Conservation (phyloP, 2,329 filamentous ascomycete genomes). For the Metarhizium rileyi region DNA sequence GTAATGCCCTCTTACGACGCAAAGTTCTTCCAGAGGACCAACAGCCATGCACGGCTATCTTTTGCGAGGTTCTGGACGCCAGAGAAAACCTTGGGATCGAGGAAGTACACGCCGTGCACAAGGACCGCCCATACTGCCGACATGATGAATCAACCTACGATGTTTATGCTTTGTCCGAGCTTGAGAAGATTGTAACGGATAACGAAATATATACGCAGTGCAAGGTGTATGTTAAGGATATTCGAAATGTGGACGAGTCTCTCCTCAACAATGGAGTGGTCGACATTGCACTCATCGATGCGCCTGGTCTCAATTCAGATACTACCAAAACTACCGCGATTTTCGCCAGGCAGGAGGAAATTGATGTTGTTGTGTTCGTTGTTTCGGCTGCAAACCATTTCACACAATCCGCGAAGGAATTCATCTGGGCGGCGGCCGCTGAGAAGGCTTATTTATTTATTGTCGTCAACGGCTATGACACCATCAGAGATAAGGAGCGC, state of each 20-base stretch:
- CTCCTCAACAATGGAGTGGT: conserved; percentile 95
- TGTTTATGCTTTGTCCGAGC: conserved; percentile 64
- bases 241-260: conserved; percentile 81
- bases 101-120: conserved; percentile 92
- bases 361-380: conserved; percentile 97
- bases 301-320: conserved; percentile 89
- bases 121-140: conserved; percentile 67
- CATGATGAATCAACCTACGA: conserved; percentile 93
- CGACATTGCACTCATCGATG: conserved; percentile 95
- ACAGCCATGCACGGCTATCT: conserved; percentile 95
- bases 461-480: conserved; percentile 95
- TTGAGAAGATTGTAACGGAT: conserved; percentile 85
- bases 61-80: conserved; percentile 91
- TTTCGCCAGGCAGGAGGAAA: conserved; percentile 95
- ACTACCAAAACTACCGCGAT: conserved; percentile 96
- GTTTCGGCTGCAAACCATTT: conserved; percentile 98
- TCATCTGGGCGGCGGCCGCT: conserved; percentile 87
- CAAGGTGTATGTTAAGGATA: conserved; percentile 93
- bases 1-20: conserved; percentile 86
- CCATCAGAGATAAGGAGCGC: conserved; percentile 81
- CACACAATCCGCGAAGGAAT: conserved; percentile 93
- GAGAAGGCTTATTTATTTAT: conserved; percentile 99
- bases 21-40: conserved; percentile 95
- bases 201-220: conserved; percentile 85
- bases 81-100: conserved; percentile 85